Percentiles rank a stretch among this genome's conserved stretches.
These are phyloP conservation scores for Coleophoma crateriformis DNA, from an alignment of 2,329 filamentous ascomycete species.

Conservation along the genomic window DNA sequence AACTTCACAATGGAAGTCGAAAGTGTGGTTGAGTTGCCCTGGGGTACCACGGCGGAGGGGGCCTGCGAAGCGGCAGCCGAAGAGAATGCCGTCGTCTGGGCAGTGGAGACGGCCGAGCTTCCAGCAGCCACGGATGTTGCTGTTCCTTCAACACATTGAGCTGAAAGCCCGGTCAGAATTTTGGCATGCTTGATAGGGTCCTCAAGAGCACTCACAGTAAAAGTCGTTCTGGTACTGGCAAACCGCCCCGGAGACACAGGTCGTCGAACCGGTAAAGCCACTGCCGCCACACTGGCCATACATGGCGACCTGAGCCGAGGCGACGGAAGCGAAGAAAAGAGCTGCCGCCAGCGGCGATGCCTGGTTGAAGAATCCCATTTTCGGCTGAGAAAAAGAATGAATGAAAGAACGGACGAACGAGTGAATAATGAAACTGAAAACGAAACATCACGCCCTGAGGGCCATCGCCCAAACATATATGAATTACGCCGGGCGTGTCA, in stretches of 20 bases:
- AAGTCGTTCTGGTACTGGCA: conserved; percentile 12
- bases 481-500: not conserved
- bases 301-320: not conserved
- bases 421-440: not conserved
- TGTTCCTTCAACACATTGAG: not conserved
- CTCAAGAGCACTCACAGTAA: not conserved
- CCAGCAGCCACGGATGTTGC: not conserved
- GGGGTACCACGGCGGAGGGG: not conserved
- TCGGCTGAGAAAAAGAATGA: not conserved
- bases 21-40: not conserved
- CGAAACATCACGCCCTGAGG: not conserved
- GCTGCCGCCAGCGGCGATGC: not conserved
- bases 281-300: conserved; percentile 17
- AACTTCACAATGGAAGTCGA: not conserved
- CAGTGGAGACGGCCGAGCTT: not conserved
- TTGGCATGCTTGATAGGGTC: not conserved
- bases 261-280: conserved; percentile 8
- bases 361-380: not conserved
- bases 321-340: conserved; percentile 3
- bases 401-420: not conserved
- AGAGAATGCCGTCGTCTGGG: not conserved
- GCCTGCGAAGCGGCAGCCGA: not conserved
- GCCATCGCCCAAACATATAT: not conserved
- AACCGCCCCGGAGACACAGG: conserved; percentile 5
- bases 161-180: not conserved